A percentile compares a stretch with the other conserved stretches of the same genome.
These are phyloP conservation scores for Talaromyces islandicus DNA, from an alignment of 2,329 filamentous ascomycete genomes.

Conservation along the genomic window DNA sequence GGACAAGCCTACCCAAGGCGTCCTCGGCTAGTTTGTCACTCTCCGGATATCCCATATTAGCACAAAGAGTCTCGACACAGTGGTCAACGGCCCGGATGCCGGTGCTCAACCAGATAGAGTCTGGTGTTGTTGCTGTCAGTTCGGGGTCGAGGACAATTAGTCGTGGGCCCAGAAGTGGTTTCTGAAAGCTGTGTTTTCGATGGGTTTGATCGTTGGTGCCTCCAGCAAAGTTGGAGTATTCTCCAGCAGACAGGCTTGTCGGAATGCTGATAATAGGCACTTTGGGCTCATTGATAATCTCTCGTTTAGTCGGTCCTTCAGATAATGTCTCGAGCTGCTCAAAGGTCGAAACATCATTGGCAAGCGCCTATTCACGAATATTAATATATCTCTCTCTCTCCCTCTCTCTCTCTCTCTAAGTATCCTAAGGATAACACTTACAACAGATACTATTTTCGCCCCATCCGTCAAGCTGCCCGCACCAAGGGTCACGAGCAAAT, in stretches of 20 bases:
- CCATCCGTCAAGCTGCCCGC: conserved; percentile 53
- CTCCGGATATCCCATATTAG: conserved; percentile 26
- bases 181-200: conserved; percentile 31
- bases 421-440: conserved; percentile 13
- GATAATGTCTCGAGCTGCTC: conserved; percentile 35
- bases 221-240: conserved; percentile 37
- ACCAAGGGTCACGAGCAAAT: conserved; percentile 51
- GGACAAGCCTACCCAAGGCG: conserved; percentile 38
- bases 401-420: too few relatives aligned
- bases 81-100: conserved; percentile 54
- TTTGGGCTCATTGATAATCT: conserved; percentile 19
- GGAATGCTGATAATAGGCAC: conserved; percentile 35
- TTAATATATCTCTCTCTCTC: background rate
- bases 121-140: conserved; percentile 47
- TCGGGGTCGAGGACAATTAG: conserved; percentile 54
- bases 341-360: conserved; percentile 39
- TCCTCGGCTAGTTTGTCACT: conserved; percentile 32
- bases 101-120: conserved; percentile 51
- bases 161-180: conserved; percentile 37
- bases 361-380: conserved; percentile 33
- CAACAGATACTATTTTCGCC: conserved; percentile 48
- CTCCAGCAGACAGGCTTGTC: conserved; percentile 37
- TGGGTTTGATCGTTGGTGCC: conserved; percentile 30
- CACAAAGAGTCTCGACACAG: conserved; percentile 52
- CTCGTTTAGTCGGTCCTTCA: conserved; percentile 20